Evolutionary conservation across 805 yeast species (phyloP), one percentile per base, ranked within the genome.

Genomic region (Hanseniaspora guilliermondii): DNA sequence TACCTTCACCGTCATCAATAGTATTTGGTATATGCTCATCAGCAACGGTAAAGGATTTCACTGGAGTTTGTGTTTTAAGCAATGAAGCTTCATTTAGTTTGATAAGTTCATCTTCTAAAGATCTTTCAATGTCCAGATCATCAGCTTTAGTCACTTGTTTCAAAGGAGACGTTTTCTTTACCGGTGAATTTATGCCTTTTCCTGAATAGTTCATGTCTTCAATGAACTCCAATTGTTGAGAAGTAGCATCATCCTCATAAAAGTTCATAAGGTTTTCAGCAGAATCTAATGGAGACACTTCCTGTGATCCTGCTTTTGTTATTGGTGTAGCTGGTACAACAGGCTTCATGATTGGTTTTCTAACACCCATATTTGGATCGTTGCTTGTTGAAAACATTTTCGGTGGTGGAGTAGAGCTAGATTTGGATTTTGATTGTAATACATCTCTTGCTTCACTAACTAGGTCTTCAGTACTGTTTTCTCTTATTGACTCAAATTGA

Each of bases 401-500:
- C 22, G 8, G 9, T 22, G 42, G 42, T 7, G 17, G 16, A 6
- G 6, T 22, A 6, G 42, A 22, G 6, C 17, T 39, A 5, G 42
- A 21, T 19, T 21, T 11, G 16, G 27, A 22, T 6, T 4, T 22
- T 1, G 27, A 22, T 5, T 39, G n/a, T 14, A 25, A 39, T 22
- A 14, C 17, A 14, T 5, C 27, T 22, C 27, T 22, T 19, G 9
- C 12, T 39, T 24, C 17, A 6, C 24, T 21, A 8, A 16, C 19
- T n/a, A 27, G 6, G 7, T 32, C 37, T 12, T 47, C 50, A 24
- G 38, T 6, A n/a, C 17, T 24, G 12, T 22, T n/a, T 52, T 52
- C 55, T 36, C 32, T 35, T 5, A 52, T 52, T 5, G 47, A 36
- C 33, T 33, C 55, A 12, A 52, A 16, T 35, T 36, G 44, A 12